A percentile compares a stretch with the other conserved stretches of the same genome.
Conservation (phyloP, 129 eudicot genomes). For the Arctium minus region DNA sequence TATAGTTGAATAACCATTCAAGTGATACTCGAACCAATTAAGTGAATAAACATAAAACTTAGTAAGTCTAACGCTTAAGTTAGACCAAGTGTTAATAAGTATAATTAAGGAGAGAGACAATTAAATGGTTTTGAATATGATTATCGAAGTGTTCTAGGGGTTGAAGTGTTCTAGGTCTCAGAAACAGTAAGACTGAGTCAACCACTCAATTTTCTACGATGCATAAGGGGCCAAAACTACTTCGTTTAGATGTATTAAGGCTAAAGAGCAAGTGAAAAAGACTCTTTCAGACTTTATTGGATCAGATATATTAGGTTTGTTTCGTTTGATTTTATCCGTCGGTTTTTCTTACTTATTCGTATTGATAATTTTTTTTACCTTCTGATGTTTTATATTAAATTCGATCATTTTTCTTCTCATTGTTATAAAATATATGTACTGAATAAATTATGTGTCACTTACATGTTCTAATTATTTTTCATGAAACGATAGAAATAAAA, state of each 20-base stretch:
- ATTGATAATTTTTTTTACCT: background rate
- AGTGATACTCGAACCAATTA: background rate
- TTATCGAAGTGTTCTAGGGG: background rate
- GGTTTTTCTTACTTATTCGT: background rate
- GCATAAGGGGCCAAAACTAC: background rate
- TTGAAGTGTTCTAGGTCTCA: background rate
- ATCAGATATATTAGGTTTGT: background rate
- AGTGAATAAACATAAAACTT: background rate
- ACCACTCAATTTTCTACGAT: background rate
- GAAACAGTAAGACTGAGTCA: background rate
- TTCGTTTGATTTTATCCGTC: too few relatives aligned
- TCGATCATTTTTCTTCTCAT: background rate
- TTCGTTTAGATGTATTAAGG: background rate
- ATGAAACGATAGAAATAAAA: background rate
- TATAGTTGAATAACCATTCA: background rate
- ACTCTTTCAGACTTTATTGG: background rate
- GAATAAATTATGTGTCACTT: too few relatives aligned
- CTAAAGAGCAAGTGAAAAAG: background rate
- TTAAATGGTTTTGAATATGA: background rate
- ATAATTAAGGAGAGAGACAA: background rate
- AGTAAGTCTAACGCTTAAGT: background rate
- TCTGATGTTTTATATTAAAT: too few relatives aligned
- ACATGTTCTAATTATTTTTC: background rate
- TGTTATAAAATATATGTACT: too few relatives aligned
- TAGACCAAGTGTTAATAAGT: background rate